These are phyloP conservation scores for Lactarius deliciosus DNA, from an alignment of 768 basidiomycete species.

Conservation along the genomic window DNA sequence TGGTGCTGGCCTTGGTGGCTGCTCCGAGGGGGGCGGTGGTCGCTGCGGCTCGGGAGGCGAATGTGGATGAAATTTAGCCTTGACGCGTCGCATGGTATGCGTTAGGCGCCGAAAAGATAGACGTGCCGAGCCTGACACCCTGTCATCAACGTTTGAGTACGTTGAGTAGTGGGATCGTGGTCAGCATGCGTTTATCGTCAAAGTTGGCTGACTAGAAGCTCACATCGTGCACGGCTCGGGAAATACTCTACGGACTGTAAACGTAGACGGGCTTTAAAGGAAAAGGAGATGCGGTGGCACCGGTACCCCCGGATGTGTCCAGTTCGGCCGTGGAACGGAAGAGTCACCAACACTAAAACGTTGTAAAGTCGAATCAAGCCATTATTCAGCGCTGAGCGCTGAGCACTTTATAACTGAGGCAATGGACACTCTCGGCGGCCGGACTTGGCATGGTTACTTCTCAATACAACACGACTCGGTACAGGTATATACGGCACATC, in stretches of 20 bases:
- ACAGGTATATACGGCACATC: neutral
- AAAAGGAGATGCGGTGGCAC: neutral
- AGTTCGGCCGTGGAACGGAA: neutral
- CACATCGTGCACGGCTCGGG: neutral
- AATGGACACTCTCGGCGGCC: too few species aligned
- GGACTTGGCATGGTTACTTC: too few species aligned
- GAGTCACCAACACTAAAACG: neutral
- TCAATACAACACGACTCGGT: neutral
- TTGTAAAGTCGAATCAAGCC: too few species aligned
- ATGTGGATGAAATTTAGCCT: neutral
- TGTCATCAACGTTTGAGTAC: neutral
- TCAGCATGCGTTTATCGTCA: neutral
- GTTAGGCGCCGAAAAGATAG: neutral
- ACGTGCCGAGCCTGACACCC: neutral
- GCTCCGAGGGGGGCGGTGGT: neutral
- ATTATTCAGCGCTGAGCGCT: too few species aligned
- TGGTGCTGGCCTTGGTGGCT: neutral
- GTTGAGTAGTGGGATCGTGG: neutral
- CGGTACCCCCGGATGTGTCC: neutral
- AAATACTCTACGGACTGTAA: neutral
- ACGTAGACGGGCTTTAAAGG: neutral
- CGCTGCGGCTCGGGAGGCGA: neutral
- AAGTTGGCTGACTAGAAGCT: neutral
- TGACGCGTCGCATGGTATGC: neutral
- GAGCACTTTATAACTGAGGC: neutral